A percentile compares a stretch with the other conserved stretches of the same genome.
These are phyloP conservation scores for Trichoderma koningiopsis DNA, from an alignment of 2,329 filamentous ascomycete species.

Conservation along the genomic window DNA sequence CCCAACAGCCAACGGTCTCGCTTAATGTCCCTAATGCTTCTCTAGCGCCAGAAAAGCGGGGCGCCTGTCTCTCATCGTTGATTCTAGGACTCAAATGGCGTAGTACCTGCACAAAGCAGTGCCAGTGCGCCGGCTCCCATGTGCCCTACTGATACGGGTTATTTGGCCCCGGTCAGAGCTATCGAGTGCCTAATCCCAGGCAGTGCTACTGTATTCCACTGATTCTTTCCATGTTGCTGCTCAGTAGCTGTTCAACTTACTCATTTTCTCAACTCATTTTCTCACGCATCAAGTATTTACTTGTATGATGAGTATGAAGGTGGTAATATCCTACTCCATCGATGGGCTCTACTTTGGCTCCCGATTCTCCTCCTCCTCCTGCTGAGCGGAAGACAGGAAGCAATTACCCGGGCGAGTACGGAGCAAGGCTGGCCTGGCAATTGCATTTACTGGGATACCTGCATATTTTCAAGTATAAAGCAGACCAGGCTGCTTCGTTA, in stretches of 20 bases:
- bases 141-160: background rate
- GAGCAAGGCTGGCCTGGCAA: background rate
- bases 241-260: background rate
- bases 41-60: constrained; percentile 35
- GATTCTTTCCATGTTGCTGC: background rate
- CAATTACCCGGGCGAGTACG: background rate
- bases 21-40: constrained; percentile 43
- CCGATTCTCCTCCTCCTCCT: background rate
- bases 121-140: background rate
- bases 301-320: background rate
- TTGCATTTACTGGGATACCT: background rate
- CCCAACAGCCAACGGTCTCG: constrained; percentile 41
- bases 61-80: constrained; percentile 6
- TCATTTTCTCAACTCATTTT: background rate
- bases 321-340: background rate
- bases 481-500: background rate
- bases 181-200: background rate
- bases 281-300: background rate
- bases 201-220: background rate
- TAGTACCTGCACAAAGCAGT: background rate
- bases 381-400: background rate
- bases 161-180: background rate
- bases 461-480: background rate
- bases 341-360: background rate
- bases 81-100: background rate